A percentile compares a stretch with the other conserved stretches of the same genome.
Evolutionary conservation across 2,329 filamentous ascomycete genomes (phyloP).

Genomic region (Xylaria digitata): DNA sequence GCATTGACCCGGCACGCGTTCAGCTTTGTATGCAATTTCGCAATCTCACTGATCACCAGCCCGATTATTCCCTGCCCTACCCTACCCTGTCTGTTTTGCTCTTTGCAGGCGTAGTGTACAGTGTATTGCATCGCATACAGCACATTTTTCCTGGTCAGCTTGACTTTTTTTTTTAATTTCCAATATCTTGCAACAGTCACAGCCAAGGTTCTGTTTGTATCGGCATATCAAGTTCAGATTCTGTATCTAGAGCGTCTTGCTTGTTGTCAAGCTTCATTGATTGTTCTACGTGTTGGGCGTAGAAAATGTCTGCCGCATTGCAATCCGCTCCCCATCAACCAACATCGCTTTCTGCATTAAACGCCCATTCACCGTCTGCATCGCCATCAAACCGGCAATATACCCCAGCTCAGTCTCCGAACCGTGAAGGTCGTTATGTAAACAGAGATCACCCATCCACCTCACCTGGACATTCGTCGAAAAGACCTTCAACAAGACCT

Average conservation of each 20-base stretch:
- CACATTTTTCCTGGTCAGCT: conserved; percentile 21
- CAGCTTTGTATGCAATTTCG: conserved; percentile 34
- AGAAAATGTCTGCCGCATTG: conserved; percentile 72
- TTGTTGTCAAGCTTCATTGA: conserved; percentile 13
- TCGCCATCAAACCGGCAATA: conserved; percentile 65
- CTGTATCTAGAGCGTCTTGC: conserved; percentile 22
- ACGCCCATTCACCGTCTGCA: conserved; percentile 60
- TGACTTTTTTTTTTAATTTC: conserved; percentile 19
- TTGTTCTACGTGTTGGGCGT: conserved; percentile 49
- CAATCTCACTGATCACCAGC: conserved; percentile 27
- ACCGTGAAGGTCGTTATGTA: conserved; percentile 68
- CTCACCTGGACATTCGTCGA: conserved; percentile 64
- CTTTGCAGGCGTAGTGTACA: conserved; percentile 26
- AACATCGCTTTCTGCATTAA: conserved; percentile 58
- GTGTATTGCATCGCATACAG: conserved; percentile 32
- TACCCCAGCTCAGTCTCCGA: conserved; percentile 63
- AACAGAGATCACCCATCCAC: conserved; percentile 59
- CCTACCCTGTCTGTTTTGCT: conserved; percentile 22
- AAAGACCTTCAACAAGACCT: conserved; percentile 64
- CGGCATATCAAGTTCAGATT: conserved; percentile 4
- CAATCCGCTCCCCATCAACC: conserved; percentile 69
- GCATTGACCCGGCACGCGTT: conserved; percentile 37
- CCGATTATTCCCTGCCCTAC: conserved; percentile 27
- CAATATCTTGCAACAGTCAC: conserved; percentile 17
- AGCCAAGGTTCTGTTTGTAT: conserved; percentile 16